Base-by-base conservation (phyloP, 495 filamentous ascomycete genomes). In the Penicillium subrubescens region DNA sequence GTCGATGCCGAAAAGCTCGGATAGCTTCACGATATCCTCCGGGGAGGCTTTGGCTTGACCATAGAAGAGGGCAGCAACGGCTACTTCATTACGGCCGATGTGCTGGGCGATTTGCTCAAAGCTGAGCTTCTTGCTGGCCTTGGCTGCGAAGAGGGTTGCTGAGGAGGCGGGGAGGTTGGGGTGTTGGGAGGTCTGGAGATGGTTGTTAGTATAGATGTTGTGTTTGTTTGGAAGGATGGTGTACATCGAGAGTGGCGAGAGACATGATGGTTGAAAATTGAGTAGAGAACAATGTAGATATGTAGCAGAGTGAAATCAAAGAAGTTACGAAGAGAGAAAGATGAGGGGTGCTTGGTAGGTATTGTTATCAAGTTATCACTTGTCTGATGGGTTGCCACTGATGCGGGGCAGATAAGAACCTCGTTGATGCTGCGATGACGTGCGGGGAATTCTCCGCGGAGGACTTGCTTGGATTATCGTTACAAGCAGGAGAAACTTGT, bases 41-140 rank as follows among this genome's bases (percentile, higher is more conserved):
- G 86, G 72, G 0, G 90, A 91, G 1, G 95, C 92, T 61, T 86
- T 86, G 6, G 93, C 89, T 72, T 97, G 94, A 41, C 95, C 94
- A 79, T 97, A 97, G 85, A 99, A 98, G 61, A 99, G 81, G 0
- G 94, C 95, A 2, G 95, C 95, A 2, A 92, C 84, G 27, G 93
- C 92, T 6, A 99, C 94, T 76, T 99, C 95, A 67, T 89, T 88
- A 55, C 95, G 92, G 14, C 89, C 90, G 48, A 98, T 84, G 27
- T 88, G 75, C 65, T 87, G 72, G 25, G 86, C 92, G 71, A 99
- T 95, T 23, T 85, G 74, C 70, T 92, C 92, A 68, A 99, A 99
- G 75, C 84, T 91, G 31, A 97, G 83, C 55, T 86, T 82, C 68
- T 88, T 87, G 37, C 75, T 68, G 33, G 92, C 88, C 78, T 99